Base-by-base conservation (phyloP, 164 flowering plant species). In the Umbilicus rupestris region DNA sequence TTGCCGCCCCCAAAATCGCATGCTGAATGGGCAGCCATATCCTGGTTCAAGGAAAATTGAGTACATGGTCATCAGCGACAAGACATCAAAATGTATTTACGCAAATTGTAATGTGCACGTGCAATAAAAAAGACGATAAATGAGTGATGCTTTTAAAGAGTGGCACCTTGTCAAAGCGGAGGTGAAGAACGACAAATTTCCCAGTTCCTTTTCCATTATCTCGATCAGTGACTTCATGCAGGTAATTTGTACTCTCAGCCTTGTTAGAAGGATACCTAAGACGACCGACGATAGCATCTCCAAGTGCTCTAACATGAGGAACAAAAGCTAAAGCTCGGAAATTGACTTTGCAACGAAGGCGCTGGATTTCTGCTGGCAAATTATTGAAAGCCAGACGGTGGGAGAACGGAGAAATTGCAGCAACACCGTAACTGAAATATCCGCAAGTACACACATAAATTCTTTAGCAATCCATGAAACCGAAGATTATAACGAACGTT, bases 1-100 rank as follows among this genome's bases (percentile, higher is more conserved):
- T 88, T 94, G 11, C 99, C 99, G 28, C 99, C 99, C 71, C 99
- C 99, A 78, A 94, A 94, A 79, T 94, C 97, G 73, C 99, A 94
- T 10, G 97, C 96, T 55, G 99, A 94, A 76, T 94, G 99, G 42
- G 99, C 99, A 65, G 97, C 99, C 99, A 94, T 94, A 74, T 94
- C 99, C 97, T 94, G 81, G 63, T 14, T 29, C 16, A 17, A 1
- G 24, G 10, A 42, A 41, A 29, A 50, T 50, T 50, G 57, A 19
- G 9, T 50, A 50, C 1, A 11, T 62, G 42, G 20, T 7, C 20
- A 35, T 19, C 10, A 33, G n/a, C 33, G 33, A 17, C 20, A 20
- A 16, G 24, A 33, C 20, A 50, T n/a, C n/a, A 35, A 3, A 35
- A 7, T 50, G 19, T 24, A 50, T 1, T 7, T 19, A 50, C 11